Evolutionary conservation across 1,284 basidiomycete species (phyloP), one percentile per base, ranked within the genome.

Genomic region (Marasmius fiardii): DNA sequence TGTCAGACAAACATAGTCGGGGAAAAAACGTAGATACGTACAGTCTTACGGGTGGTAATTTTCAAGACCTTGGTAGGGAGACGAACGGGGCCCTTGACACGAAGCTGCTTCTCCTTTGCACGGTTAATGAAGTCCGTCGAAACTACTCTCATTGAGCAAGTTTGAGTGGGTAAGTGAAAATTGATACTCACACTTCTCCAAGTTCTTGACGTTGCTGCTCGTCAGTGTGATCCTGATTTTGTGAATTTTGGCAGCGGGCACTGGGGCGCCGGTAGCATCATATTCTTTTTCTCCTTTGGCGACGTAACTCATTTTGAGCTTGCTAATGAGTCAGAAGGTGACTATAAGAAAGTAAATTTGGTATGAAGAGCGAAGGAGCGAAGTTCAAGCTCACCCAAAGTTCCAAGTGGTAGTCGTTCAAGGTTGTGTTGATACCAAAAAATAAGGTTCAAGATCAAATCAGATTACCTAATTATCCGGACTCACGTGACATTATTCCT

Each of bases 191-290:
- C 95, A 98, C 82, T 98, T 99, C 81, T 99, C 97, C 71, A 99
- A 82, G 84, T 95, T 97, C 83, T 87, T 90, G 77, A 99, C 94
- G 75, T 98, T 98, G 77, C 92, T 90, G 77, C 91, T 94, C 63
- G 97, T 98, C 73, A 99, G 83, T 65, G 97, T 99, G 82, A 99
- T 99, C 66, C 97, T 85, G 78, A 99, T 99, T 85, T 98, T 98
- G 88, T 99, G 97, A 74, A 95, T 87, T 80, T 98, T 96, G 72
- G 92, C 88, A 64, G 85, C 80, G 67, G 91, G 88, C 59, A 91
- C 81, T 62, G 86, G 84, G 66, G 90, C 91, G 68, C 92, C 93
- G 58, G 92, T 87, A 68, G 93, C 93, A 65, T 96, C 94, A 80
- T 94, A 94, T 74, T 98, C 95, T 79, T 98, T 95, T 79, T 95